These are phyloP conservation scores for Backusella westeae DNA, from an alignment of 192 early-diverging fungal genomes.

Conservation along the genomic window DNA sequence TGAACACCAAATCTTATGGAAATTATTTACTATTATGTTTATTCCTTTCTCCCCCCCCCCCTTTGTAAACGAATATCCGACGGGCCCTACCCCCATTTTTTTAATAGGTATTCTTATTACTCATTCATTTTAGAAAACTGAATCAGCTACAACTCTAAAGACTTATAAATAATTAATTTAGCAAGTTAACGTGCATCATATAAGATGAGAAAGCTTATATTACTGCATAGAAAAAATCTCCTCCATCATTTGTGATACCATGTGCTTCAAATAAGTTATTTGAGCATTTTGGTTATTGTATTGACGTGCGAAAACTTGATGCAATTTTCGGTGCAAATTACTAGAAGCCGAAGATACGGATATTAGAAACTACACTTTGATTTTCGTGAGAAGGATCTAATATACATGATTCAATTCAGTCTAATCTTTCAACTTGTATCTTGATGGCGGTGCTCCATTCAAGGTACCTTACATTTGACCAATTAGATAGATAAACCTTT, in stretches of 20 bases:
- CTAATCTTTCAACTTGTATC: background rate
- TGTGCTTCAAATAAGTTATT: background rate
- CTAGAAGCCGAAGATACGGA: background rate
- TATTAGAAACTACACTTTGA: background rate
- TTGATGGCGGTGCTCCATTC: background rate
- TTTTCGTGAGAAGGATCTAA: background rate
- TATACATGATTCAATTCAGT: background rate
- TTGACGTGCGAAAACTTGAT: background rate
- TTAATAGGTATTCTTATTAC: background rate
- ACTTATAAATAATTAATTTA: background rate
- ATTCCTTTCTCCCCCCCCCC: background rate
- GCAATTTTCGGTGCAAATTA: background rate
- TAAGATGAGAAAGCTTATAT: background rate
- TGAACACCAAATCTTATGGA: background rate
- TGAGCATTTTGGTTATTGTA: background rate
- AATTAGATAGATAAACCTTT: background rate
- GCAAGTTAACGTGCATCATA: background rate
- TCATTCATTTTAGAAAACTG: background rate
- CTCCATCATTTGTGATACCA: conserved; percentile 6
- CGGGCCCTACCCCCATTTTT: background rate
- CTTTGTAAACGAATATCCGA: background rate
- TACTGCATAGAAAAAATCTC: background rate
- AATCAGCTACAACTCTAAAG: background rate
- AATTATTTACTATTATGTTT: background rate
- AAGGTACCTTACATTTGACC: background rate